A percentile compares a stretch with the other conserved stretches of the same genome.
These are phyloP conservation scores for Sarcodon sp. DNA, from an alignment of 768 basidiomycete genomes.

Conservation along the genomic window DNA sequence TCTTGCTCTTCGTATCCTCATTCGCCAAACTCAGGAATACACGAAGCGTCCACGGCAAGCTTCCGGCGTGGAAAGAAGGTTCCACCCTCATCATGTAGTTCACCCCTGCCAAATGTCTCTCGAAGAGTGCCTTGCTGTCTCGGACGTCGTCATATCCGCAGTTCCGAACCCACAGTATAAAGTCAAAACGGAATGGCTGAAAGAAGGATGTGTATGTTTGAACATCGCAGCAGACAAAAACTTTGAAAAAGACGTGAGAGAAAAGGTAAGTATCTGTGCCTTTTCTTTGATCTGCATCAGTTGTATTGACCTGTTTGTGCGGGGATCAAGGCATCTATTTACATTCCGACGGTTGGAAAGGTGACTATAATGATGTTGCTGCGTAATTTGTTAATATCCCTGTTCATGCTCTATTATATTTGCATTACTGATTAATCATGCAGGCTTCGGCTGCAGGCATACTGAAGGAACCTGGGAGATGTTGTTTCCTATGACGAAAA, in stretches of 20 bases:
- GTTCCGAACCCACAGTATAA: slow-evolving; percentile 83
- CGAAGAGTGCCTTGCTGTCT: slow-evolving; percentile 68
- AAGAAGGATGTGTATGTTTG: slow-evolving; percentile 87
- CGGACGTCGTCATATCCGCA: slow-evolving; percentile 91
- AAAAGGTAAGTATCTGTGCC: slow-evolving; percentile 46
- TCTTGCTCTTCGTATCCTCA: background rate
- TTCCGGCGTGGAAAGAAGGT: slow-evolving; percentile 33
- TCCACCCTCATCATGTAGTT: slow-evolving; percentile 77
- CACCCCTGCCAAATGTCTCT: slow-evolving; percentile 57
- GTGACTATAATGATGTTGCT: slow-evolving; percentile 97
- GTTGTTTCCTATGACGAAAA: too few relatives aligned
- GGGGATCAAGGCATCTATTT: slow-evolving; percentile 69
- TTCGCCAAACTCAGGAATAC: slow-evolving; percentile 48
- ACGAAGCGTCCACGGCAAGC: slow-evolving; percentile 68
- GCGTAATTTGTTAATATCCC: slow-evolving; percentile 68
- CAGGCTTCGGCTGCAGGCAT: slow-evolving; percentile 2
- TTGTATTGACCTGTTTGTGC: background rate
- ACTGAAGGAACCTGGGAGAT: background rate
- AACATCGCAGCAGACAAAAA: slow-evolving; percentile 96
- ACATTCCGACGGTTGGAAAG: slow-evolving; percentile 94
- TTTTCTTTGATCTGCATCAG: background rate
- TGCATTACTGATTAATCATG: background rate
- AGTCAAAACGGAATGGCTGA: slow-evolving; percentile 77
- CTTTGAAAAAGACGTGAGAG: slow-evolving; percentile 85
- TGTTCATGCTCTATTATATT: background rate